Conservation (phyloP, 768 basidiomycete genomes). For the Lactarius sp. region DNA sequence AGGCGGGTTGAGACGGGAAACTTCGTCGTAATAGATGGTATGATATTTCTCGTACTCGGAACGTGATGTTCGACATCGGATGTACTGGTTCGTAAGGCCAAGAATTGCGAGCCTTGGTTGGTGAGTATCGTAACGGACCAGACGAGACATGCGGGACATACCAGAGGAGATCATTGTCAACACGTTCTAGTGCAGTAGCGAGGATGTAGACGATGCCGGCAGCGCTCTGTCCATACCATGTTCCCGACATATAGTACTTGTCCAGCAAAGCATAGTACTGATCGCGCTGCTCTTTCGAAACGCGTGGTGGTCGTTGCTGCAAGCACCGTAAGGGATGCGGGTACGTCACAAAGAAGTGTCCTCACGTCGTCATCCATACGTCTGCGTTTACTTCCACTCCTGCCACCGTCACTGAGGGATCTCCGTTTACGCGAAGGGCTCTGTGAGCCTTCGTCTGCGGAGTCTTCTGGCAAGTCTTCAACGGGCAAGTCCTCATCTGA, state of each 20-base stretch:
- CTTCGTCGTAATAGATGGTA: slow-evolving; percentile 81
- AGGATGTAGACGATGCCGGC: slow-evolving; percentile 86
- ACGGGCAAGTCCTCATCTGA: slow-evolving; percentile 42
- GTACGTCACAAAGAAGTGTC: slow-evolving; percentile 14
- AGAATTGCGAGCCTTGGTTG: slow-evolving; percentile 79
- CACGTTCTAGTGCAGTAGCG: slow-evolving; percentile 84
- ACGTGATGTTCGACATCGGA: slow-evolving; percentile 81
- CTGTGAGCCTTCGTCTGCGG: slow-evolving; percentile 41
- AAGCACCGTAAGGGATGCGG: slow-evolving; percentile 6
- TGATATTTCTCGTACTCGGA: slow-evolving; percentile 81
- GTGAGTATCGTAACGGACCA: neutral
- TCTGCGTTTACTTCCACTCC: slow-evolving; percentile 32
- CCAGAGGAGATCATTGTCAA: slow-evolving; percentile 94
- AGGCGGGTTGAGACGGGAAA: slow-evolving; percentile 80
- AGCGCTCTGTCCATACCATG: slow-evolving; percentile 85
- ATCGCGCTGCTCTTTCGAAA: slow-evolving; percentile 67
- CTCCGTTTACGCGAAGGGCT: slow-evolving; percentile 51
- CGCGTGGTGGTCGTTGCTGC: slow-evolving; percentile 47
- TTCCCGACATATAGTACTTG: slow-evolving; percentile 81
- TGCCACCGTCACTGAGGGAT: slow-evolving; percentile 20
- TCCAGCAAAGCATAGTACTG: slow-evolving; percentile 59
- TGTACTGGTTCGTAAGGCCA: slow-evolving; percentile 91
- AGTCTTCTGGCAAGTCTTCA: slow-evolving; percentile 42
- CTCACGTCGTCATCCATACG: slow-evolving; percentile 42
- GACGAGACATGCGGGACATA: slow-evolving; percentile 33